Conservation (phyloP, 2,329 filamentous ascomycete genomes). For the Penicillium hordei region DNA sequence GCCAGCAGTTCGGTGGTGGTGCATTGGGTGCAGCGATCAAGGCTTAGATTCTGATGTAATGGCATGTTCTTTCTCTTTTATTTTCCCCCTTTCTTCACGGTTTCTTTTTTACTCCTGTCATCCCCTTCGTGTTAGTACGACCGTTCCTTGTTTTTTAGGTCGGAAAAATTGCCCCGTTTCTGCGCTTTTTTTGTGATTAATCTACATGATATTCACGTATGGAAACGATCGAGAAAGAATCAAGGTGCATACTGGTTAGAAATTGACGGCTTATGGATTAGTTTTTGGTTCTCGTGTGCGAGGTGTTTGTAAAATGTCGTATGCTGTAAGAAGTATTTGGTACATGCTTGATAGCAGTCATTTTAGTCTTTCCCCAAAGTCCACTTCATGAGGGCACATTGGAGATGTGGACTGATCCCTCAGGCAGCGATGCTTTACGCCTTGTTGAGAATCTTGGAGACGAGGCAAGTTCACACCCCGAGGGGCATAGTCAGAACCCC, state of each 20-base stretch:
- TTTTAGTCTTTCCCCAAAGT: not conserved
- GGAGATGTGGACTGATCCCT: not conserved
- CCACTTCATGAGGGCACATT: not conserved
- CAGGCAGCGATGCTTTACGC: not conserved
- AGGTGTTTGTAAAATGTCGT: not conserved
- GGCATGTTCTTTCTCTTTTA: slow-evolving; percentile 31
- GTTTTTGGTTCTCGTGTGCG: not conserved
- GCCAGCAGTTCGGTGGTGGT: slow-evolving; percentile 52
- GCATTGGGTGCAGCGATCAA: slow-evolving; percentile 53
- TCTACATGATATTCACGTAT: slow-evolving; percentile 17
- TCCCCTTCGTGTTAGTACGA: slow-evolving; percentile 15
- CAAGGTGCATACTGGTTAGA: slow-evolving; percentile 16
- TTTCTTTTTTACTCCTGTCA: slow-evolving; percentile 23
- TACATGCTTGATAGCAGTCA: not conserved
- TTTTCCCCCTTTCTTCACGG: slow-evolving; percentile 17
- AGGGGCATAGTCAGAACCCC: not conserved
- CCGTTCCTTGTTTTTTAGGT: slow-evolving; percentile 15
- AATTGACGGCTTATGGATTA: slow-evolving; percentile 16
- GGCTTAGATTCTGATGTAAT: slow-evolving; percentile 44
- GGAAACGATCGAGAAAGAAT: slow-evolving; percentile 17
- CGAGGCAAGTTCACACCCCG: not conserved
- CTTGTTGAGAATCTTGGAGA: not conserved
- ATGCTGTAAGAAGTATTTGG: not conserved
- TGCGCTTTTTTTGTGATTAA: slow-evolving; percentile 17
- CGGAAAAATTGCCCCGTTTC: slow-evolving; percentile 18